Conservation (phyloP, 2,329 filamentous ascomycete species). For the Fusarium humuli region DNA sequence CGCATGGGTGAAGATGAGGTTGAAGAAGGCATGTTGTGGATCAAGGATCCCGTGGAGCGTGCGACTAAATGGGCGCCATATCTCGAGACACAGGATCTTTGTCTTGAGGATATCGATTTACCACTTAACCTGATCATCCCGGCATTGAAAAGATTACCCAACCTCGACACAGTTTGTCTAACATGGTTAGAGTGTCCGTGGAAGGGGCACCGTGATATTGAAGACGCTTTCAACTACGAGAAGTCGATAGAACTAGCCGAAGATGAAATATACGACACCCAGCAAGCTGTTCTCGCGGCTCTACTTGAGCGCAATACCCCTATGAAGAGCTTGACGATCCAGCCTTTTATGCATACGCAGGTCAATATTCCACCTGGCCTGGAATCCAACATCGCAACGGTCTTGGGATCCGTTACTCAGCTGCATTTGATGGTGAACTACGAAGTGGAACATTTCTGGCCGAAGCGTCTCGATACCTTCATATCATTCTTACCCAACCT, state of each 20-base stretch:
- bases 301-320: constrained; percentile 25
- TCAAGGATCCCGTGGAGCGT: neutral
- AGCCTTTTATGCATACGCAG: constrained; percentile 28
- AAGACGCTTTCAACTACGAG: constrained; percentile 26
- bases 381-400: constrained; percentile 10
- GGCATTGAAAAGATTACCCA: constrained; percentile 30
- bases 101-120: constrained; percentile 4
- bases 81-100: constrained; percentile 17
- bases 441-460: constrained; percentile 13
- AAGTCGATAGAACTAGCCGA: constrained; percentile 32
- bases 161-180: constrained; percentile 39
- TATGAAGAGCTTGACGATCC: constrained; percentile 36
- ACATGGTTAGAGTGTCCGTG: constrained; percentile 44
- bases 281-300: constrained; percentile 37
- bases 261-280: constrained; percentile 24
- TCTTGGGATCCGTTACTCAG: constrained; percentile 28
- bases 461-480: constrained; percentile 35
- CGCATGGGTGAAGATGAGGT: constrained; percentile 20
- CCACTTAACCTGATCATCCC: constrained; percentile 24
- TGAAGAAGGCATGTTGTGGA: neutral
- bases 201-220: constrained; percentile 9
- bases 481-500: constrained; percentile 39
- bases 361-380: constrained; percentile 13
- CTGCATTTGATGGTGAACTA: constrained; percentile 22
- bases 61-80: constrained; percentile 12